Conservation (phyloP, 306 rosid species). For the Fagus sylvatica region DNA sequence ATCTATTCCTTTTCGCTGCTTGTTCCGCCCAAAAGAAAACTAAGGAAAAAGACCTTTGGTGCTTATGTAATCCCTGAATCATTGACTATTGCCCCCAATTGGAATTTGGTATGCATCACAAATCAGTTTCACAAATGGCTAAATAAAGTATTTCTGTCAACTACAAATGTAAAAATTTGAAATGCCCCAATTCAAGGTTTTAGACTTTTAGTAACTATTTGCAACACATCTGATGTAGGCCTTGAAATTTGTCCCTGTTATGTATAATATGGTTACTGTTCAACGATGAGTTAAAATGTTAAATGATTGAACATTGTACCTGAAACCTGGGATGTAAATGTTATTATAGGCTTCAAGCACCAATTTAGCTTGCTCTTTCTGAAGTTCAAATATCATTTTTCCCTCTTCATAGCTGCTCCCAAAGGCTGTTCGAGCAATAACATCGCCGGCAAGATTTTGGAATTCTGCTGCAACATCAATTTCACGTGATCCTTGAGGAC, state of each 20-base stretch:
- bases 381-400: conserved; percentile 44
- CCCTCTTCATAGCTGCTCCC: conserved; percentile 50
- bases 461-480: conserved; percentile 40
- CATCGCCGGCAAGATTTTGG: conserved; percentile 29
- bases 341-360: conserved; percentile 34
- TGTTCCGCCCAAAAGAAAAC: too few relatives aligned
- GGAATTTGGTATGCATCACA: background rate
- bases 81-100: background rate
- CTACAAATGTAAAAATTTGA: background rate
- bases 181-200: background rate
- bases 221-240: background rate
- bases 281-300: background rate
- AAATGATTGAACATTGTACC: conserved; percentile 13
- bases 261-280: background rate
- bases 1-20: too few relatives aligned
- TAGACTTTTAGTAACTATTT: background rate
- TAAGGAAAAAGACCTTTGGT: background rate
- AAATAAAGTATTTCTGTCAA: background rate
- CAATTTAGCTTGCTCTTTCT: conserved; percentile 33
- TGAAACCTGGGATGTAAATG: conserved; percentile 47
- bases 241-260: background rate
- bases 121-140: background rate
- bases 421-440: conserved; percentile 45
- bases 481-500: conserved; percentile 34
- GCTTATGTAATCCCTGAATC: background rate